phyloP scores from a whole-genome alignment of 1,139 yeast genomes.

The Wickerhamomyces sp. region DNA sequence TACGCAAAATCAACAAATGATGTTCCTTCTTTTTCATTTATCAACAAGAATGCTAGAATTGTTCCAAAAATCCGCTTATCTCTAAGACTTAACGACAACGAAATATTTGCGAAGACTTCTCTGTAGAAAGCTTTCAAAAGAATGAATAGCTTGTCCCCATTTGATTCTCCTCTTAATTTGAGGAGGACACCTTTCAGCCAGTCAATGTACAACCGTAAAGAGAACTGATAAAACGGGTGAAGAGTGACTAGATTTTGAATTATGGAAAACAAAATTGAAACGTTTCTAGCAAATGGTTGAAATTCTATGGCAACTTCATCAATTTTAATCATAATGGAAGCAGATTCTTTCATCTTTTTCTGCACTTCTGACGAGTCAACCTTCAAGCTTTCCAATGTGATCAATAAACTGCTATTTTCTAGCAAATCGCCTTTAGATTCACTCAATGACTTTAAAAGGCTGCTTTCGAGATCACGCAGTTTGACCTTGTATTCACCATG shows the following conservation, averaged over 20 bases:
- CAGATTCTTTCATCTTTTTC: conserved; percentile 50
- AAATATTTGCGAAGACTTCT: conserved; percentile 41
- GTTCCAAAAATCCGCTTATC: conserved; percentile 48
- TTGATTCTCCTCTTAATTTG: conserved; percentile 3
- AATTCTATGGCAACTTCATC: conserved; percentile 45
- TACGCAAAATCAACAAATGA: conserved; percentile 8
- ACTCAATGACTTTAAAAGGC: conserved; percentile 54
- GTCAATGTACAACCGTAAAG: conserved; percentile 43
- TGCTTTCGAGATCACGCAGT: conserved; percentile 55
- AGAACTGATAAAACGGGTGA: conserved; percentile 53
- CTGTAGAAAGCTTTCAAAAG: conserved; percentile 38
- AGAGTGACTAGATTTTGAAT: conserved; percentile 39
- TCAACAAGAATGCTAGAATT: conserved; percentile 29
- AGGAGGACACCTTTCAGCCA: conserved; percentile 39
- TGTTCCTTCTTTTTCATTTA: conserved; percentile 16
- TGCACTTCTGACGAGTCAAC: conserved; percentile 54
- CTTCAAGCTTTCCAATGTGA: conserved; percentile 62
- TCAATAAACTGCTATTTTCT: conserved; percentile 59
- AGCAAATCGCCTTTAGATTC: conserved; percentile 58
- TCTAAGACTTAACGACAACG: conserved; percentile 45
- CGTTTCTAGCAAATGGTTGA: conserved; percentile 49
- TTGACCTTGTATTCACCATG: conserved; percentile 58
- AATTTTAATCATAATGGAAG: conserved; percentile 48
- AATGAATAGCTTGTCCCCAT: conserved; percentile 21
- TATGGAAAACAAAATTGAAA: conserved; percentile 46